These are phyloP conservation scores for Rhinocladiella similis DNA, from an alignment of 2,329 filamentous ascomycete species.

Conservation along the genomic window DNA sequence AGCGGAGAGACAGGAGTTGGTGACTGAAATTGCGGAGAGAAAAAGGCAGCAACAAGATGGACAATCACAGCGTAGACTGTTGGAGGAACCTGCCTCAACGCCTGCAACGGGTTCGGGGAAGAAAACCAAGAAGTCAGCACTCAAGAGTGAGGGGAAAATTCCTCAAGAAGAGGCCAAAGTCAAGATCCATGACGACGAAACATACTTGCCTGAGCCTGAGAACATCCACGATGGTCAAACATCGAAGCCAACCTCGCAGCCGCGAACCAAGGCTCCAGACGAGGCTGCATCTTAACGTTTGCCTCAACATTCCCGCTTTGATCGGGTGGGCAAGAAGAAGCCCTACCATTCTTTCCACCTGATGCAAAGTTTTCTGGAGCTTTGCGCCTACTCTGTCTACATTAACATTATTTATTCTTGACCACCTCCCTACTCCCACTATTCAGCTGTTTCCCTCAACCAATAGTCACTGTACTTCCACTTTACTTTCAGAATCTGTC, in stretches of 20 bases:
- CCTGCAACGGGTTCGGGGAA: slow-evolving; percentile 1
- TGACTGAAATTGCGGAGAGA: slow-evolving; percentile 29
- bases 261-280: neutral
- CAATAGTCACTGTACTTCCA: no score
- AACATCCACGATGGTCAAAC: slow-evolving; percentile 13
- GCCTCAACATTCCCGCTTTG: no score
- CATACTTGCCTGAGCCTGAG: slow-evolving; percentile 13
- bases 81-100: slow-evolving; percentile 23
- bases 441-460: no score
- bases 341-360: no score
- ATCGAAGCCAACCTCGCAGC: neutral
- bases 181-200: slow-evolving; percentile 11
- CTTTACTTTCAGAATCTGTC: no score
- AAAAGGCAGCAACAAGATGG: slow-evolving; percentile 18
- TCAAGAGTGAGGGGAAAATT: neutral
- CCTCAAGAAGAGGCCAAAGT: slow-evolving; percentile 4
- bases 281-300: neutral
- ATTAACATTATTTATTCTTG: no score
- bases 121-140: slow-evolving; percentile 1
- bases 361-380: no score
- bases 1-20: slow-evolving; percentile 34
- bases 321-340: no score
- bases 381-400: no score
- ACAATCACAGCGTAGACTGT: slow-evolving; percentile 12
- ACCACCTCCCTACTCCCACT: no score